Percentiles rank a stretch among this genome's conserved stretches.
Evolutionary conservation across 2,329 filamentous ascomycete species (phyloP).

Genomic region (Pseudogymnoascus sp.): DNA sequence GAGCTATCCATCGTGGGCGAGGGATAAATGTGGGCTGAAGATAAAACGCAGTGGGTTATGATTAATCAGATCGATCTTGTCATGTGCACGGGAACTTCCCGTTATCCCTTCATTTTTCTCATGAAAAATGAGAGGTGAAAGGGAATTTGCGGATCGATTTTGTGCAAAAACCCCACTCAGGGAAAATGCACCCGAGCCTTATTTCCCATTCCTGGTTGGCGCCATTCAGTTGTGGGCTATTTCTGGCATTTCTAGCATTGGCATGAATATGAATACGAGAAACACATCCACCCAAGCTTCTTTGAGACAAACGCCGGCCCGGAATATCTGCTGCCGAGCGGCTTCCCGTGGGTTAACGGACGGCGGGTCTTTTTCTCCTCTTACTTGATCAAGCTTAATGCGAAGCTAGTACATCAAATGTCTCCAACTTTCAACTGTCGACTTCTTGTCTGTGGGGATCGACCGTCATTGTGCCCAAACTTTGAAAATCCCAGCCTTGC

Average conservation of each 20-base stretch:
- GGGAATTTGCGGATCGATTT: not conserved
- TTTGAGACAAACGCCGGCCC: not conserved
- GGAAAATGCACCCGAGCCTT: not conserved
- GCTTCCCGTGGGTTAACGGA: not conserved
- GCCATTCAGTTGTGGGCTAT: not conserved
- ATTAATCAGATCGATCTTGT: constrained; percentile 1
- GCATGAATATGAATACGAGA: constrained; percentile 3
- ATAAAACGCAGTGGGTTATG: not conserved
- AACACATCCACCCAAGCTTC: not conserved
- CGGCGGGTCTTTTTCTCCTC: not conserved
- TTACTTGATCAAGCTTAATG: not conserved
- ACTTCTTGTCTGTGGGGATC: constrained; percentile 8
- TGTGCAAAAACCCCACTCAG: not conserved
- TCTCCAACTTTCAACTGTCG: not conserved
- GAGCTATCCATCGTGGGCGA: not conserved
- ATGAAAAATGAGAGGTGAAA: not conserved
- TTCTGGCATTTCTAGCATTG: not conserved
- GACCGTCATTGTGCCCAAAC: constrained; percentile 18
- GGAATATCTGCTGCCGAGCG: not conserved
- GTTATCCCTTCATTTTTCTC: not conserved
- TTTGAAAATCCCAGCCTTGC: constrained; percentile 1
- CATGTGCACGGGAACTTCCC: not conserved
- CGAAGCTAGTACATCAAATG: not conserved
- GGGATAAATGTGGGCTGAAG: not conserved
- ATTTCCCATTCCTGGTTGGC: not conserved